Conservation (phyloP, 176 grass and related monocot genomes). For the Oryza meridionalis region DNA sequence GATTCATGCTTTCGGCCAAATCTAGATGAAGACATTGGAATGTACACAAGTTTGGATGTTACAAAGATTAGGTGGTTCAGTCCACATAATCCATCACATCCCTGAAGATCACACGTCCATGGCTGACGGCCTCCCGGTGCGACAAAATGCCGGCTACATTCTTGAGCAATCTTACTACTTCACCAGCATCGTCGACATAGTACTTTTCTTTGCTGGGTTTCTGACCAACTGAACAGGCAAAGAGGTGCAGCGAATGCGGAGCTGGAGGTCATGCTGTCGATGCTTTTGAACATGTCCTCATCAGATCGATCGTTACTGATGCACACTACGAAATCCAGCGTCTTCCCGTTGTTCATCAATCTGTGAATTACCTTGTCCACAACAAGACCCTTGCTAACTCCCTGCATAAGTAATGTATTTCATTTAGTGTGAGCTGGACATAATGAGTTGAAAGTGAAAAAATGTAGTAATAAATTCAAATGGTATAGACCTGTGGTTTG, state of each 20-base stretch:
- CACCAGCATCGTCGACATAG: constrained; percentile 74
- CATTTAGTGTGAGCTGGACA: neutral
- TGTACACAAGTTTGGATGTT: constrained; percentile 38
- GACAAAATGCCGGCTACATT: constrained; percentile 41
- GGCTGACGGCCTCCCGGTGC: constrained; percentile 36
- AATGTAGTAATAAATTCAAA: neutral
- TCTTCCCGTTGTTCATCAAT: constrained; percentile 49
- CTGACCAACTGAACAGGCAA: constrained; percentile 92
- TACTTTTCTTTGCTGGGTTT: constrained; percentile 94
- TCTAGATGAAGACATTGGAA: too few species aligned
- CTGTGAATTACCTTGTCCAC: constrained; percentile 73
- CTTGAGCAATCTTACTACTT: constrained; percentile 80
- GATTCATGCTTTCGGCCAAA: too few species aligned
- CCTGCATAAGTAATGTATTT: constrained; percentile 46
- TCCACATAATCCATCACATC: constrained; percentile 47
- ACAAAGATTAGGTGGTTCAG: constrained; percentile 13
- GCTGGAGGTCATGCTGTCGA: constrained; percentile 54
- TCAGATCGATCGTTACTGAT: constrained; percentile 84
- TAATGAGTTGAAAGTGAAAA: constrained; percentile 13
- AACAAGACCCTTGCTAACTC: constrained; percentile 79
- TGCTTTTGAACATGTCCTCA: constrained; percentile 94
- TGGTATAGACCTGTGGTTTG: constrained; percentile 72
- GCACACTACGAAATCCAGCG: constrained; percentile 82
- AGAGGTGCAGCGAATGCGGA: constrained; percentile 45
- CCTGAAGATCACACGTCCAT: constrained; percentile 60